Conservation (phyloP, 1,284 basidiomycete genomes). For the Ceratobasidium sp. region DNA sequence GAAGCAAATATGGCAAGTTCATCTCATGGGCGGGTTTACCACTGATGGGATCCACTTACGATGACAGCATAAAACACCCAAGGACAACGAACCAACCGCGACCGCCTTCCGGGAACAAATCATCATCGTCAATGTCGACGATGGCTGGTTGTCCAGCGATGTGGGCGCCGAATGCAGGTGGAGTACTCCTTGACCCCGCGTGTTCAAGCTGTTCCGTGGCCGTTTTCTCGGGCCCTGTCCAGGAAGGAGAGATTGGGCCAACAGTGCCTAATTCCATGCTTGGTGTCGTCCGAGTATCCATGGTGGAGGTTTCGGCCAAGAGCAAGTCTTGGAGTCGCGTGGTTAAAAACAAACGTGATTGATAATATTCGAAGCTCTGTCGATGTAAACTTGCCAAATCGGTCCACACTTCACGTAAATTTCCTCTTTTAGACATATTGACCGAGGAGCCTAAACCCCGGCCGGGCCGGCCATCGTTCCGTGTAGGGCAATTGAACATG, state of each 20-base stretch:
- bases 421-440: no score
- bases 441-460: no score
- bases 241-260: no score
- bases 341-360: no score
- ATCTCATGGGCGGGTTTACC: not conserved
- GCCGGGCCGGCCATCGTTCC: no score
- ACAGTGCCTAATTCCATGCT: not conserved
- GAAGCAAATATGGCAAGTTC: conserved; percentile 7
- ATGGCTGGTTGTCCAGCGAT: not conserved
- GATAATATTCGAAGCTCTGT: no score
- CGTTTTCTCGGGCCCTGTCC: conserved; percentile 2
- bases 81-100: conserved; percentile 42
- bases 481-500: no score
- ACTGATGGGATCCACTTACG: conserved; percentile 5
- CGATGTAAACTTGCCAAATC: no score
- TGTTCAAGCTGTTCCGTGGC: not conserved
- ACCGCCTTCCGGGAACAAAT: conserved; percentile 41
- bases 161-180: not conserved
- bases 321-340: no score
- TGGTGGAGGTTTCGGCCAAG: not conserved
- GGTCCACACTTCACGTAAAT: no score
- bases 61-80: conserved; percentile 40
- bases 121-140: conserved; percentile 23
- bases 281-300: not conserved
- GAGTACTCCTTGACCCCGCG: no score